These are phyloP conservation scores for Mastigamoeba balamuthi DNA, from an alignment of 78 protist species.

Conservation along the genomic window DNA sequence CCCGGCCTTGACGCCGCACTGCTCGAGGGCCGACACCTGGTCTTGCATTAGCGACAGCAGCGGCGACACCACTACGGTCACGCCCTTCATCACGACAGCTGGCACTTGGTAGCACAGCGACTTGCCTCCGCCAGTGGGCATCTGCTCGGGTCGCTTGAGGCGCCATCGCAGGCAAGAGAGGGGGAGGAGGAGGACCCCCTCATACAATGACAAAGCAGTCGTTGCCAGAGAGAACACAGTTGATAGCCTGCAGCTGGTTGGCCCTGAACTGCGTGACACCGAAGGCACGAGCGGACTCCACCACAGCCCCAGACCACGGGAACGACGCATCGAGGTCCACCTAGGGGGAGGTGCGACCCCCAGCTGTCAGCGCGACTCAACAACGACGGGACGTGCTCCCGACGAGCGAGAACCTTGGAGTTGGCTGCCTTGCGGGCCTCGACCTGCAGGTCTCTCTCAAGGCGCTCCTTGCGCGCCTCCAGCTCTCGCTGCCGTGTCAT, in stretches of 20 bases:
- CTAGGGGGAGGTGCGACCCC: too few relatives aligned
- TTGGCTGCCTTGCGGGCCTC: too few relatives aligned
- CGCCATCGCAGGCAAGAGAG: too few relatives aligned
- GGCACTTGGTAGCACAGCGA: constrained; percentile 80
- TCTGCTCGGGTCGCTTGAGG: neutral
- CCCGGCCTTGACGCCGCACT: neutral
- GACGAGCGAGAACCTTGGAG: too few relatives aligned
- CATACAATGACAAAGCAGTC: neutral
- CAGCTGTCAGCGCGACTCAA: too few relatives aligned
- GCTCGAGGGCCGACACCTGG: constrained; percentile 59
- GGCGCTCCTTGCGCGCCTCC: too few relatives aligned
- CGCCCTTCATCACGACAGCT: constrained; percentile 13
- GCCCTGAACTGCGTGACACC: neutral
- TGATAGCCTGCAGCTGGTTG: neutral
- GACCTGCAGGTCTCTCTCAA: too few relatives aligned
- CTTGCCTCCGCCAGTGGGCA: constrained; percentile 99
- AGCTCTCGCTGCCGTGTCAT: too few relatives aligned
- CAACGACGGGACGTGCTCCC: too few relatives aligned
- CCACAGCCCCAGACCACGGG: too few relatives aligned
- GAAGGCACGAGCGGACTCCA: too few relatives aligned
- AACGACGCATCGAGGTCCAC: too few relatives aligned
- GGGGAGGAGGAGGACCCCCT: neutral
- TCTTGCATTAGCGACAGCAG: constrained; percentile 96
- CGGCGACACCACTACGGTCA: constrained; percentile 92
- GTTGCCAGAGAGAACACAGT: neutral